Base-by-base conservation (phyloP, 352 stramenopile genomes). In the Pythium plurisporium region DNA sequence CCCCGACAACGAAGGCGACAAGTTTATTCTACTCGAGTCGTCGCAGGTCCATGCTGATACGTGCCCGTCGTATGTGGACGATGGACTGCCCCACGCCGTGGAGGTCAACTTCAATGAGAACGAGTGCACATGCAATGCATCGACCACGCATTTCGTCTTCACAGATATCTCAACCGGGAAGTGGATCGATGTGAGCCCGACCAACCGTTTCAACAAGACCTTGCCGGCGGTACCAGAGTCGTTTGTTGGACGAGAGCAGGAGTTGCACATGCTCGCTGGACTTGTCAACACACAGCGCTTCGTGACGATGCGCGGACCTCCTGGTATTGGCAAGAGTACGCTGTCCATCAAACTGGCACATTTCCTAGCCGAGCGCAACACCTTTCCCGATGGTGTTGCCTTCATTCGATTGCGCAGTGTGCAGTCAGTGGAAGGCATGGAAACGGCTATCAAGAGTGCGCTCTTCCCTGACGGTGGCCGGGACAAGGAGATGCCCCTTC, bases 271-370 rank as follows among this genome's bases (percentile, higher is more conserved):
- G 67, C 59, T 91, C 30, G 79, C 75, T 11, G 71, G 72, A 34
- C 58, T 89, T 7, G 67, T 87, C 15, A 80, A 77, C 17, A 65
- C 79, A 2, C 71, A 81, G 8, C 73, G 82, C 2, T 74, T 91
- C 41, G 79, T 91, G 54, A 91, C 82, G 0, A 56, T 91, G 12
- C 75, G 82, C n/a, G 82, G 81, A 0, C 77, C 82, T 10, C 82
- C 82, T 17, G 78, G 82, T 19, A 91, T 91, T 50, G 82, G 82
- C 17, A 91, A 91, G 59, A 89, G 77, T 55, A 89, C 82, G 17
- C 60, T 89, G 4, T 87, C 82, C 8, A 84, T 84, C 47, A 81
- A 82, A 17, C 47, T 89, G 12, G 82, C 79, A 4, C 82, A 91
- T 43, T 91, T 89, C 49, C 47, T 91, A 14, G 73, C 77, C 8